These are phyloP conservation scores for Pueraria montana DNA, from an alignment of 306 rosid species.

Conservation along the genomic window DNA sequence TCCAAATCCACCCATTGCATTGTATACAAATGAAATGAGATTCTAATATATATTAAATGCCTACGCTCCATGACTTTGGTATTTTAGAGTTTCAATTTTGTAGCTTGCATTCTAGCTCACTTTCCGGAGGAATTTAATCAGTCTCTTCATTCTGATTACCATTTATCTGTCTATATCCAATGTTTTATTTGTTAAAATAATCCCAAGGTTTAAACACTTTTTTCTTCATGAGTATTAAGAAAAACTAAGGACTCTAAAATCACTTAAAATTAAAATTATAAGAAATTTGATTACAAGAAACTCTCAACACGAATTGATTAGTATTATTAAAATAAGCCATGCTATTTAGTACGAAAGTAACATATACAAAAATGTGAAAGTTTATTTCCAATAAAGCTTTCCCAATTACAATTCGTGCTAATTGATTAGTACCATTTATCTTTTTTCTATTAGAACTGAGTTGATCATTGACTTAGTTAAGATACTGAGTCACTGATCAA, in stretches of 20 bases:
- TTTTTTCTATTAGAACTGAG: too few relatives aligned
- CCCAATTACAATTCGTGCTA: too few relatives aligned
- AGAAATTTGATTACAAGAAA: too few relatives aligned
- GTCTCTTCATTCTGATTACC: slow-evolving; percentile 20
- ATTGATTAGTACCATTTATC: too few relatives aligned
- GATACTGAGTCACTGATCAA: too few relatives aligned
- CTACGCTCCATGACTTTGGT: slow-evolving; percentile 17
- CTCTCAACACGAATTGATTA: too few relatives aligned
- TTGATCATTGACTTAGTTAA: too few relatives aligned
- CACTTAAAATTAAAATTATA: not conserved
- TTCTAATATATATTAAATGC: not conserved
- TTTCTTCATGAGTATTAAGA: not conserved
- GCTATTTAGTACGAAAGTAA: too few relatives aligned
- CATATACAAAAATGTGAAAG: too few relatives aligned
- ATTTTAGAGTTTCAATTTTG: not conserved
- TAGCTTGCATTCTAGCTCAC: not conserved
- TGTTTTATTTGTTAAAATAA: slow-evolving; percentile 4
- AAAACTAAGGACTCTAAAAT: not conserved
- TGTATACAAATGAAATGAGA: not conserved
- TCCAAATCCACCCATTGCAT: slow-evolving; percentile 52
- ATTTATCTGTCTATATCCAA: not conserved
- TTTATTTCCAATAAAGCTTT: too few relatives aligned
- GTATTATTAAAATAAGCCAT: too few relatives aligned
- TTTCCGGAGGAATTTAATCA: not conserved
- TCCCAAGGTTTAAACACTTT: not conserved